Conservation (phyloP, 2,329 filamentous ascomycete genomes). For the Xylariales sp. region DNA sequence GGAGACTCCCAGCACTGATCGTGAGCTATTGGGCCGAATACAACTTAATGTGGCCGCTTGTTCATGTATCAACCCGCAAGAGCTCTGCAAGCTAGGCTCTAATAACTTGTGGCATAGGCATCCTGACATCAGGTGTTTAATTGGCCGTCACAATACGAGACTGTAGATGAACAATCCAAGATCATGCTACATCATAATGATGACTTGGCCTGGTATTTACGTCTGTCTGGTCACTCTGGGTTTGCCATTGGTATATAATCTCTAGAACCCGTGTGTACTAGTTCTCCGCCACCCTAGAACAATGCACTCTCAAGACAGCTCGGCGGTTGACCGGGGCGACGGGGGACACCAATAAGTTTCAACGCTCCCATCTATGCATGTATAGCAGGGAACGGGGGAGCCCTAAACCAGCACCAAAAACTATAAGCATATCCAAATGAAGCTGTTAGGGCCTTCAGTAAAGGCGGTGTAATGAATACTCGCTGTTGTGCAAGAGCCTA, state of each 20-base stretch:
- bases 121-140: background rate
- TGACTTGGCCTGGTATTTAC: background rate
- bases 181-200: background rate
- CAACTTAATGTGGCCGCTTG: background rate
- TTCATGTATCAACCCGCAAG: conserved; percentile 10
- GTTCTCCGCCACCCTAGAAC: background rate
- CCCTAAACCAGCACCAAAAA: background rate
- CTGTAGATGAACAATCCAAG: background rate
- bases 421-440: background rate
- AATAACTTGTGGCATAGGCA: background rate
- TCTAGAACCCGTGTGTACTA: background rate
- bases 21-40: background rate
- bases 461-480: too few species aligned
- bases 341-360: background rate
- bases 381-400: background rate
- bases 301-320: background rate
- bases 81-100: conserved; percentile 6
- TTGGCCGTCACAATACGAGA: background rate
- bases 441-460: too few species aligned
- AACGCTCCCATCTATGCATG: too few species aligned
- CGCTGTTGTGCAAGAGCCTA: too few species aligned
- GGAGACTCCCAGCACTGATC: background rate
- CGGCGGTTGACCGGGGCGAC: background rate
- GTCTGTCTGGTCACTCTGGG: background rate
- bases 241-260: background rate